Evolutionary conservation across 306 rosid genomes (phyloP), one percentile per base, ranked within the genome.

Genomic region (Purshia tridentata): DNA sequence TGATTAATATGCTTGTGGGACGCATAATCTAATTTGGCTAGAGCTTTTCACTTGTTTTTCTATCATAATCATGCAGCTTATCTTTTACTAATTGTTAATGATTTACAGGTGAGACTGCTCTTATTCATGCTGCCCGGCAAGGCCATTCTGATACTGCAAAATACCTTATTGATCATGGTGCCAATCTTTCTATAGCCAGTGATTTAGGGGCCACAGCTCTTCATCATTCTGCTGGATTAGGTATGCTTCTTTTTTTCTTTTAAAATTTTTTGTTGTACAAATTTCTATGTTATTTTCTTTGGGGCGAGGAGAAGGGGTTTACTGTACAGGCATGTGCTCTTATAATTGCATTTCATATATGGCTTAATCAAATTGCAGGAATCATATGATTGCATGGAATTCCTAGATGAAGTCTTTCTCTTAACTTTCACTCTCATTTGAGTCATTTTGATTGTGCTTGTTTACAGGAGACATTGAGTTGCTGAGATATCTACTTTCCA

Each of bases 171-270:
- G 93, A 91, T 60, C 70, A 54, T 23, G 93, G 93, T 83, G 91
- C 96, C 51, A 86, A 84, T 83, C 96, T 83, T 45, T 67, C 81
- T 6, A 81, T 87, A 39, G 80, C 97, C 52, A 88, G 96, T 79
- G 88, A 84, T 68, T 86, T 90, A 72, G 99, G 99, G 70, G 91
- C 95, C 69, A 87, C 99, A 0, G 92, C 90, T 8, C 81, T 94
- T 73, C 98, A 94, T 77, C 99, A 91, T 83, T 63, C 96, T 72
- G 95, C 99, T 5, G 97, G 96, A 76, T 81, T 91, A 71, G 99
- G 99, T 88, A 62, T 37, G 50, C 29, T 19, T 49, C 65, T 19
- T 35, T 67, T 52, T 45, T 62, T 41, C 18, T 39, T 37, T 29
- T 20, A n/a, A n/a, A n/a, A n/a, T 9, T 42, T 9, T 71, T 39